Conservation (phyloP, 768 basidiomycete genomes). For the Phlebiopsis flavidoalba region DNA sequence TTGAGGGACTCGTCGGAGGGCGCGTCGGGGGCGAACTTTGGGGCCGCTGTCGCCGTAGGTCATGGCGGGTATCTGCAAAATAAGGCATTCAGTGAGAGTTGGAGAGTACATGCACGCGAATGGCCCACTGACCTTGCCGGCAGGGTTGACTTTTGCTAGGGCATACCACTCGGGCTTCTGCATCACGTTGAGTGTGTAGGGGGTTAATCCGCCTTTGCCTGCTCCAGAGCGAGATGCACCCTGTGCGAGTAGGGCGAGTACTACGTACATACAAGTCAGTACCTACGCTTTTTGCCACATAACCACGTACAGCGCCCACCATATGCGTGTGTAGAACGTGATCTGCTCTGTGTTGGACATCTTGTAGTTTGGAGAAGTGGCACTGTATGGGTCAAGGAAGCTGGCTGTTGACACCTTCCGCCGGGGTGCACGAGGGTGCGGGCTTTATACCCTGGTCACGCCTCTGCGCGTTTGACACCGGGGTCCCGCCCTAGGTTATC, state of each 20-base stretch:
- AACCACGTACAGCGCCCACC: slow-evolving; percentile 29
- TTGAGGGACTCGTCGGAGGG: slow-evolving; percentile 59
- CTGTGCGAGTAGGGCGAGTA: slow-evolving; percentile 57
- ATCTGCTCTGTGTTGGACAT: slow-evolving; percentile 18
- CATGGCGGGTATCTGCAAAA: slow-evolving; percentile 47
- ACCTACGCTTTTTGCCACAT: not conserved
- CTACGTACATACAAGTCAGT: slow-evolving; percentile 24
- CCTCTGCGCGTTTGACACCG: not conserved
- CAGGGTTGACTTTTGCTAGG: slow-evolving; percentile 56
- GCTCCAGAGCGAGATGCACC: slow-evolving; percentile 57
- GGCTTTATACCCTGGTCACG: not conserved
- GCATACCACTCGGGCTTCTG: slow-evolving; percentile 72
- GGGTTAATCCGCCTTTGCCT: slow-evolving; percentile 40
- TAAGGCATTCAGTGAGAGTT: not conserved
- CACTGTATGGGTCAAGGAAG: not conserved
- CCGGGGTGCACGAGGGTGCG: not conserved
- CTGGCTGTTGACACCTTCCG: not conserved
- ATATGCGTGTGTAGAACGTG: slow-evolving; percentile 42
- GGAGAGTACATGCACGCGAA: not conserved
- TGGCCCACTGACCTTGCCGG: slow-evolving; percentile 51
- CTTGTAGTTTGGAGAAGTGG: not conserved
- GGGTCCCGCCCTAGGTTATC: not conserved
- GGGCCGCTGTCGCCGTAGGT: slow-evolving; percentile 62
- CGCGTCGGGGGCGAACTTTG: slow-evolving; percentile 40
- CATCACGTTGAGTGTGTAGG: slow-evolving; percentile 51